Conservation (phyloP, 371 early-diverging fungal genomes). For the Syncephalastrum sp. region DNA sequence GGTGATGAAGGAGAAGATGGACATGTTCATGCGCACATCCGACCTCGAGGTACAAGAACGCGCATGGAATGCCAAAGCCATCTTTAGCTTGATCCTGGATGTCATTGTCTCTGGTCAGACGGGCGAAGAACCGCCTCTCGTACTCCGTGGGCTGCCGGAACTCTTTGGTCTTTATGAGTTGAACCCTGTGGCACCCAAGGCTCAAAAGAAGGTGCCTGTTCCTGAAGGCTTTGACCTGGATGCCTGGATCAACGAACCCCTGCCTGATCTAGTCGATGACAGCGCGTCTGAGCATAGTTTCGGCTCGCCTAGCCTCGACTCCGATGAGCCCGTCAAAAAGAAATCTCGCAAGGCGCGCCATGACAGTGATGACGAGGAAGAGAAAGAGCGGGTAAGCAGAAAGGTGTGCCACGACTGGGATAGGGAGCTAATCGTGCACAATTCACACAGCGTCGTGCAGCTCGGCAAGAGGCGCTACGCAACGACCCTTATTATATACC, state of each 20-base stretch:
- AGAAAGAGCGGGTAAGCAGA: conserved; percentile 27
- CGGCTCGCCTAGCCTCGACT: conserved; percentile 32
- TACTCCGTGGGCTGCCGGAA: conserved; percentile 56
- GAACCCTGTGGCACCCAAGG: conserved; percentile 91
- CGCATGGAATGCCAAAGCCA: conserved; percentile 55
- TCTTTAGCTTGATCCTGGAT: conserved; percentile 55
- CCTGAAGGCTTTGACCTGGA: conserved; percentile 91
- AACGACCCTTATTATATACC: conserved; percentile 80
- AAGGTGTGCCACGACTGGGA: not conserved
- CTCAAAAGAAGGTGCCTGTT: conserved; percentile 85
- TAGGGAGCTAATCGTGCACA: not conserved
- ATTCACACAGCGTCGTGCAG: conserved; percentile 49
- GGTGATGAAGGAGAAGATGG: conserved; percentile 53
- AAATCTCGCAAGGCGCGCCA: conserved; percentile 20
- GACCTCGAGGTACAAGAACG: conserved; percentile 88
- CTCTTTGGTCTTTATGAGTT: conserved; percentile 81
- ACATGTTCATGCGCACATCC: conserved; percentile 48
- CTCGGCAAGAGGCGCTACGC: conserved; percentile 60
- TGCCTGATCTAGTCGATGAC: conserved; percentile 59
- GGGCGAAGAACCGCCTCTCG: conserved; percentile 19
- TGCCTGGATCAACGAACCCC: conserved; percentile 71
- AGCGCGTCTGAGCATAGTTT: conserved; percentile 35
- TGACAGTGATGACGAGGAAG: conserved; percentile 43
- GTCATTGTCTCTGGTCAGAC: conserved; percentile 16
- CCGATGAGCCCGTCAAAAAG: conserved; percentile 29